Percentiles rank a stretch among this genome's conserved stretches.
These are phyloP conservation scores for Paramecium biaurelia DNA, from an alignment of 73 alveolate genomes.

Conservation along the genomic window DNA sequence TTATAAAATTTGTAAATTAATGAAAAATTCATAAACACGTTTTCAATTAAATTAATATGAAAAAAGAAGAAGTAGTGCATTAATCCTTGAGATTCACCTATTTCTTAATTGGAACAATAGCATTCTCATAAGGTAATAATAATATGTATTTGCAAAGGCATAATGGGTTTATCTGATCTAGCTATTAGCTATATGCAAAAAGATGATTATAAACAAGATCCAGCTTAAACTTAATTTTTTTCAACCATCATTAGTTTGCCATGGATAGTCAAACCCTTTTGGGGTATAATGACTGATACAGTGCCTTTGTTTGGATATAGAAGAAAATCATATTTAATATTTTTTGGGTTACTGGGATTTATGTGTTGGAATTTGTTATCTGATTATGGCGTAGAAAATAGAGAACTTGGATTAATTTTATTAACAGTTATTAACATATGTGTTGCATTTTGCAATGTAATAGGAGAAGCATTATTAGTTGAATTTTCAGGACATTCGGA, in stretches of 20 bases:
- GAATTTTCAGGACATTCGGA: constrained; percentile 15
- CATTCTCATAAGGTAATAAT: constrained; percentile 37
- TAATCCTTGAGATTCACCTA: constrained; percentile 4
- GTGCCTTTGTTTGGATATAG: constrained; percentile 84
- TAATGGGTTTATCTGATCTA: constrained; percentile 67
- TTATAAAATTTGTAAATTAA: background rate
- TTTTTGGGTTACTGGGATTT: constrained; percentile 76
- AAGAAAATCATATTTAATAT: constrained; percentile 81
- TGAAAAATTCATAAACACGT: constrained; percentile 16
- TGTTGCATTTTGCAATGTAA: constrained; percentile 73
- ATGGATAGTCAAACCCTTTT: constrained; percentile 92
- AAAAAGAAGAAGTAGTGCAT: background rate
- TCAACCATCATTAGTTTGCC: constrained; percentile 56
- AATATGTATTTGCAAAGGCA: background rate
- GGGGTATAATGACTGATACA: constrained; percentile 94
- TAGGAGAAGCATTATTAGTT: constrained; percentile 63
- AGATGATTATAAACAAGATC: constrained; percentile 66
- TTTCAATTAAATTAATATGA: background rate
- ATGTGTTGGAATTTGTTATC: constrained; percentile 71
- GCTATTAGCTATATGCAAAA: constrained; percentile 64
- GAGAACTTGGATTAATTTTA: background rate
- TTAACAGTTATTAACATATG: background rate
- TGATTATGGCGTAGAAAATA: background rate
- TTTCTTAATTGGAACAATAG: constrained; percentile 24
- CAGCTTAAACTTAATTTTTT: constrained; percentile 60